Evolutionary conservation across 1,284 basidiomycete species (phyloP).

Genomic region (Kalmanozyma brasiliensis): DNA sequence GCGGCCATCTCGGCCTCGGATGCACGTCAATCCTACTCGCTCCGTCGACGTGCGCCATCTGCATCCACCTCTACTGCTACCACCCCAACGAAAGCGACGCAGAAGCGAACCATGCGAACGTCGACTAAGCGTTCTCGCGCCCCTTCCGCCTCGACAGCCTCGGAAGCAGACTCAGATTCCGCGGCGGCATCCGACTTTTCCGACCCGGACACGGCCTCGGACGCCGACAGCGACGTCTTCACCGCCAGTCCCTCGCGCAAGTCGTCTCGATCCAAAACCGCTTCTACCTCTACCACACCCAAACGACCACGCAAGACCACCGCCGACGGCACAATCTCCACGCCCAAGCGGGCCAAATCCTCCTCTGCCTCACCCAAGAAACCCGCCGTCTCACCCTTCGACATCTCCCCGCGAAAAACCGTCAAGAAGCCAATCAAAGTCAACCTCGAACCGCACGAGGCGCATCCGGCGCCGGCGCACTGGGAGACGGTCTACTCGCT

Average conservation of each 20-base stretch:
- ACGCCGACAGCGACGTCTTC: slow-evolving; percentile 26
- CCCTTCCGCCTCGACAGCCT: slow-evolving; percentile 7
- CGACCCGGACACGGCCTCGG: slow-evolving; percentile 6
- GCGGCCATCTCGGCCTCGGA: slow-evolving; percentile 18
- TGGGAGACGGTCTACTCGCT: slow-evolving; percentile 56
- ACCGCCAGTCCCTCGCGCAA: slow-evolving; percentile 1
- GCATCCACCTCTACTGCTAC: background rate
- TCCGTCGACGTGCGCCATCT: slow-evolving; percentile 12
- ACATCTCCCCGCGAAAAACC: slow-evolving; percentile 49
- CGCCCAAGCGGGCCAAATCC: slow-evolving; percentile 4
- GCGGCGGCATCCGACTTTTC: slow-evolving; percentile 23
- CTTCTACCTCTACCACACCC: background rate
- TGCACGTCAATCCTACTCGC: slow-evolving; percentile 23
- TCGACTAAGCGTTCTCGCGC: slow-evolving; percentile 14
- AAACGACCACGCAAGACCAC: slow-evolving; percentile 2
- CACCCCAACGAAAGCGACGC: background rate
- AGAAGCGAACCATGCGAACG: slow-evolving; percentile 5
- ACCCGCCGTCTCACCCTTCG: slow-evolving; percentile 30
- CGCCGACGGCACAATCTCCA: background rate
- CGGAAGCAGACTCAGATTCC: slow-evolving; percentile 10
- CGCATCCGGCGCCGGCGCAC: slow-evolving; percentile 52
- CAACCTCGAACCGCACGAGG: slow-evolving; percentile 56
- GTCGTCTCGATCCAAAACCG: slow-evolving; percentile 3
- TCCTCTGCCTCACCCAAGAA: slow-evolving; percentile 17
- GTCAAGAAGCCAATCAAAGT: slow-evolving; percentile 60